phyloP scores from a whole-genome alignment of 1,139 yeast genomes.

The Taphrina flavorubra region DNA sequence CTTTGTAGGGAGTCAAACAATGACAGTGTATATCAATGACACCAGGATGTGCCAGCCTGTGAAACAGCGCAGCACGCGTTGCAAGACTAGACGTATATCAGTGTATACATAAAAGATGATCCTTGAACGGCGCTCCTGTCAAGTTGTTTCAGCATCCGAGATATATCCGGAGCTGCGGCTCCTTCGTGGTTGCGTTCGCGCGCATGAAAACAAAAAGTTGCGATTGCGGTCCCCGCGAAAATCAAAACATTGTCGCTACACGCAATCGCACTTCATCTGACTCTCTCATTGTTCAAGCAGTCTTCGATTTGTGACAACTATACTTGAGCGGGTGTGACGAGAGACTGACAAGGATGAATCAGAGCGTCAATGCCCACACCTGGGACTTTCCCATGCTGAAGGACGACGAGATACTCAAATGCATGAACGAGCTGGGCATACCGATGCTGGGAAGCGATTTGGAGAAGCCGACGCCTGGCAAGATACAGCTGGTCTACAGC shows the following conservation, averaged over 20 bases:
- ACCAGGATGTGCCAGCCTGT: too few species aligned
- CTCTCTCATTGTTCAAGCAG: not conserved
- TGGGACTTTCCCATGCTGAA: conserved; percentile 37
- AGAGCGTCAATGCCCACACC: conserved; percentile 3
- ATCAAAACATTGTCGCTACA: conserved; percentile 6
- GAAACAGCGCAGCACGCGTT: too few species aligned
- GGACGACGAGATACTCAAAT: conserved; percentile 37
- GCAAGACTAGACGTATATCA: too few species aligned
- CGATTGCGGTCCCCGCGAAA: not conserved
- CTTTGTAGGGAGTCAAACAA: too few species aligned
- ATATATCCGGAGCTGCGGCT: not conserved
- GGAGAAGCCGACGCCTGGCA: conserved; percentile 68
- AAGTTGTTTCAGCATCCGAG: not conserved
- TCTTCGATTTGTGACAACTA: not conserved
- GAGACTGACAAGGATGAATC: not conserved
- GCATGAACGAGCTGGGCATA: conserved; percentile 55
- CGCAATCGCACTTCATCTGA: not conserved
- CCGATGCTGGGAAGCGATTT: conserved; percentile 67
- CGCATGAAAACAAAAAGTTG: conserved; percentile 17
- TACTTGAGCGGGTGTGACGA: not conserved
- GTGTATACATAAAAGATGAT: too few species aligned
- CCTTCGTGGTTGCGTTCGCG: conserved; percentile 7
- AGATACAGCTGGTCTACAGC: conserved; percentile 67
- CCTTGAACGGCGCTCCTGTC: too few species aligned
- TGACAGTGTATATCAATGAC: too few species aligned